These are phyloP conservation scores for Waltergamsia citrina DNA, from an alignment of 2,329 filamentous ascomycete genomes.

Conservation along the genomic window DNA sequence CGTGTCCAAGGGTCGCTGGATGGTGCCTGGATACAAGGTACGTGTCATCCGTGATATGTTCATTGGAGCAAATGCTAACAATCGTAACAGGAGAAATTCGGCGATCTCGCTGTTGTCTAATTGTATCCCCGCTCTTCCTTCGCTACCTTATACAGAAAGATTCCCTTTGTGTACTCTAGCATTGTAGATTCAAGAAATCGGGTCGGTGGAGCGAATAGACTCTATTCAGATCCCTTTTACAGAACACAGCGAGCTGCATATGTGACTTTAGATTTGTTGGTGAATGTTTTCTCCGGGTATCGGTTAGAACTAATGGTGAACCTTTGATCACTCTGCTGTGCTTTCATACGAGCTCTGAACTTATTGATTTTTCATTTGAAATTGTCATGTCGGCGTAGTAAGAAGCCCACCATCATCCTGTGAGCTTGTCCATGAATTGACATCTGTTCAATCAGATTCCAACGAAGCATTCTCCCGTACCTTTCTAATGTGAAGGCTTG, in stretches of 20 bases:
- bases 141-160: slow-evolving; percentile 18
- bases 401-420: too few species aligned
- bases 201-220: slow-evolving; percentile 17
- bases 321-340: too few species aligned
- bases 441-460: too few species aligned
- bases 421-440: too few species aligned
- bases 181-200: slow-evolving; percentile 54
- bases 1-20: slow-evolving; percentile 96
- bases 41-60: slow-evolving; percentile 21
- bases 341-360: too few species aligned
- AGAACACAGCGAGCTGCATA: background rate
- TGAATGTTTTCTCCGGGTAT: too few species aligned
- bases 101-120: slow-evolving; percentile 92
- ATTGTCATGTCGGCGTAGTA: too few species aligned
- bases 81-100: slow-evolving; percentile 81
- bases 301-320: too few species aligned
- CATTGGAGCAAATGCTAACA: slow-evolving; percentile 31
- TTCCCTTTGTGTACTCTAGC: slow-evolving; percentile 58
- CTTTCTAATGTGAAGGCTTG: too few species aligned
- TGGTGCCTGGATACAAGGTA: slow-evolving; percentile 98
- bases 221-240: slow-evolving; percentile 19
- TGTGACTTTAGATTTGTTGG: background rate
- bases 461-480: too few species aligned
- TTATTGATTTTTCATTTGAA: too few species aligned
- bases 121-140: slow-evolving; percentile 11